A percentile compares a stretch with the other conserved stretches of the same genome.
phyloP scores from a whole-genome alignment of 257 asterid genomes.

The Jasminum sambac region DNA sequence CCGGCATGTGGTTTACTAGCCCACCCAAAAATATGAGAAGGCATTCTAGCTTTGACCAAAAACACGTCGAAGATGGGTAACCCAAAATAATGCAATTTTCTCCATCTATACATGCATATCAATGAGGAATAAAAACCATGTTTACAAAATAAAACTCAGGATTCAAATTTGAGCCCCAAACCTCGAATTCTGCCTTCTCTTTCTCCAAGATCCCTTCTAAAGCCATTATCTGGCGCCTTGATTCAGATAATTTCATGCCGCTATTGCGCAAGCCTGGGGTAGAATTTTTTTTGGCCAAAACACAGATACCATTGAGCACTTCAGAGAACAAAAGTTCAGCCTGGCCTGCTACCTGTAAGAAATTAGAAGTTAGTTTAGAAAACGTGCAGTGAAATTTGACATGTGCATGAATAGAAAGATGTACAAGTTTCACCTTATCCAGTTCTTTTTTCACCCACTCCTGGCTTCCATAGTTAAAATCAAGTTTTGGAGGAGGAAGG shows the following conservation, averaged over 20 bases:
- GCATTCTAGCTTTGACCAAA: conserved; percentile 16
- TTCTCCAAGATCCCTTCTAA: conserved; percentile 71
- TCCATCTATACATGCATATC: conserved; percentile 16
- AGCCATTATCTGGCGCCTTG: conserved; percentile 57
- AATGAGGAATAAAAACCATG: conserved; percentile 7
- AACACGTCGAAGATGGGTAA: conserved; percentile 5
- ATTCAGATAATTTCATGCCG: conserved; percentile 39
- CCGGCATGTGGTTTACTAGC: not conserved
- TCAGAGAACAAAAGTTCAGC: conserved; percentile 90
- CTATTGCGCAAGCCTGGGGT: conserved; percentile 30
- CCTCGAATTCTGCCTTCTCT: conserved; percentile 90
- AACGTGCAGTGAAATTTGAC: conserved; percentile 16
- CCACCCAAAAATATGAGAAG: not conserved
- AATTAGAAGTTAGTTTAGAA: conserved; percentile 23
- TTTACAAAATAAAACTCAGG: conserved; percentile 18
- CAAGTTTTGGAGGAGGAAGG: conserved; percentile 88
- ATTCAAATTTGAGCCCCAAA: conserved; percentile 32
- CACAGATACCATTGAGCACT: conserved; percentile 61
- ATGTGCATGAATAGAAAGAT: conserved; percentile 17
- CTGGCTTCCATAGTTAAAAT: conserved; percentile 73
- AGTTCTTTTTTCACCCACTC: conserved; percentile 82
- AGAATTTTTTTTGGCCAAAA: conserved; percentile 46
- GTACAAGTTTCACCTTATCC: conserved; percentile 54
- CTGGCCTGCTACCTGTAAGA: conserved; percentile 63
- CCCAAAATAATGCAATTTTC: not conserved